Evolutionary conservation across 148 eudicot genomes (phyloP).

Genomic region (Camellia japonica): DNA sequence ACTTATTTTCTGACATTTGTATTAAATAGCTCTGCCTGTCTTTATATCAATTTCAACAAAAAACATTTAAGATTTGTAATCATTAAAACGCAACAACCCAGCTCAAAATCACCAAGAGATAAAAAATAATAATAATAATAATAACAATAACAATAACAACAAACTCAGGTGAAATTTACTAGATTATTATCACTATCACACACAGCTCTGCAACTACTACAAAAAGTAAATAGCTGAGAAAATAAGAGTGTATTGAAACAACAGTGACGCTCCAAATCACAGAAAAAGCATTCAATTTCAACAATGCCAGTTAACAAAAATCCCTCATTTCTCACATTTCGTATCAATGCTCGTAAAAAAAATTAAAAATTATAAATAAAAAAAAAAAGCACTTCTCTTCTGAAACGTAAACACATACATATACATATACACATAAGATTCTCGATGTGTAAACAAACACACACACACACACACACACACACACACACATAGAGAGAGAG

Average conservation of each 20-base stretch:
- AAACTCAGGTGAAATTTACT: slow-evolving; percentile 5
- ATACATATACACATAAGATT: background rate
- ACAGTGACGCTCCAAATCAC: background rate
- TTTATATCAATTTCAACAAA: background rate
- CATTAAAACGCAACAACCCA: background rate
- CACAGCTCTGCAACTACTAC: background rate
- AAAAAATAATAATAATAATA: no score
- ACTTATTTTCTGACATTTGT: background rate
- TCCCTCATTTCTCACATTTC: slow-evolving; percentile 10
- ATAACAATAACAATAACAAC: background rate
- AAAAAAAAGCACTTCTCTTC: background rate
- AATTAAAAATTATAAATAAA: no score
- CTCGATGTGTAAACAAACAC: background rate
- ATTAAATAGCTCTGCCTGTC: background rate
- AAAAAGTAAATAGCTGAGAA: slow-evolving; percentile 7
- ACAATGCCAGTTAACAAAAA: slow-evolving; percentile 15
- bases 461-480: background rate
- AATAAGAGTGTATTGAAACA: background rate
- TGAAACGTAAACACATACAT: background rate
- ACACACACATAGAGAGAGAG: no score
- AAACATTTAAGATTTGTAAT: background rate
- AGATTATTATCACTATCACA: background rate
- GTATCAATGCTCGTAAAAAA: background rate
- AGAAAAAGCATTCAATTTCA: background rate
- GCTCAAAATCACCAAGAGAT: background rate